Evolutionary conservation across 306 rosid species (phyloP).

Genomic region (Ochetophila trinervis): DNA sequence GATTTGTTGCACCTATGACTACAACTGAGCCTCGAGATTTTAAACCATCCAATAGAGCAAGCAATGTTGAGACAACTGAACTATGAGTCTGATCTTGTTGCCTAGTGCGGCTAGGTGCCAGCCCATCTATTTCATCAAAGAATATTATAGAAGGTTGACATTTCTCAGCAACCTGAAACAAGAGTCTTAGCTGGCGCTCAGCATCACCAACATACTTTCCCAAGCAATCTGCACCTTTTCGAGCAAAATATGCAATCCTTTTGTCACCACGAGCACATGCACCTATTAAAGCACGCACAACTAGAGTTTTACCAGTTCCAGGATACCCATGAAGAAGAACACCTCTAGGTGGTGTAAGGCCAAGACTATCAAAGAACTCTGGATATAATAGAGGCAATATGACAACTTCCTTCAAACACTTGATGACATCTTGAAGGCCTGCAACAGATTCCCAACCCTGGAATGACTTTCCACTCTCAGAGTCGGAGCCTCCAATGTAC

Average conservation of each 20-base stretch:
- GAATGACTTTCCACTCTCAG: conserved; percentile 53
- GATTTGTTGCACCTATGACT: conserved; percentile 96
- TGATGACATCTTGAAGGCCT: conserved; percentile 95
- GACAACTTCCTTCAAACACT: conserved; percentile 96
- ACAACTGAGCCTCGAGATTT: conserved; percentile 97
- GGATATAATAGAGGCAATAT: conserved; percentile 90
- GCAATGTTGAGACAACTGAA: conserved; percentile 96
- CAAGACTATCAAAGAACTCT: conserved; percentile 75
- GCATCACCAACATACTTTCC: conserved; percentile 99
- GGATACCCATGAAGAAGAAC: conserved; percentile 98
- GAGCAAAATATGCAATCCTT: conserved; percentile 93
- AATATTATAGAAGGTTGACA: conserved; percentile 97
- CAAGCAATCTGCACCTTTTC: conserved; percentile 98
- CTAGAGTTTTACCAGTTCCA: conserved; percentile 96
- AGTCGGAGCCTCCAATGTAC: conserved; percentile 83
- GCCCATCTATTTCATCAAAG: conserved; percentile 98
- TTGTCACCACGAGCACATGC: conserved; percentile 94
- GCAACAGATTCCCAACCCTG: conserved; percentile 99
- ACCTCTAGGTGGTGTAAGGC: conserved; percentile 96
- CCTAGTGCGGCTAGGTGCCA: conserved; percentile 87
- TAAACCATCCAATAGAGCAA: conserved; percentile 93
- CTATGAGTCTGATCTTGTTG: conserved; percentile 98
- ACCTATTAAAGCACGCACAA: conserved; percentile 89
- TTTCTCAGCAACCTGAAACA: conserved; percentile 98
- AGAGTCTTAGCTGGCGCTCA: conserved; percentile 91